These are phyloP conservation scores for Auriscalpium vulgare DNA, from an alignment of 768 basidiomycete genomes.

Conservation along the genomic window DNA sequence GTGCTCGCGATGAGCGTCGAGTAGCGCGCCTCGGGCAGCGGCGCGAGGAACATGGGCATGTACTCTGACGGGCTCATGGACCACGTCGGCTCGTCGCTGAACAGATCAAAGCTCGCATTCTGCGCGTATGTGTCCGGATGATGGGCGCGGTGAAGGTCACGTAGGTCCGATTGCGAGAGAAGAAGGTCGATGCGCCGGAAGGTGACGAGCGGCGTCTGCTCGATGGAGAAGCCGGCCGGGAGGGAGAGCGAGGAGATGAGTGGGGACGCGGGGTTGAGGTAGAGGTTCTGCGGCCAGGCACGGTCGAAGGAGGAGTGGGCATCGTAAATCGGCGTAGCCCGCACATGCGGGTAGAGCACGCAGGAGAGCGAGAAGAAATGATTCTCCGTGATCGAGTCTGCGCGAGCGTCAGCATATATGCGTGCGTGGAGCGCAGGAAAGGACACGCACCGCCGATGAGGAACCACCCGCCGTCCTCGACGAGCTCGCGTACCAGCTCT, in stretches of 20 bases:
- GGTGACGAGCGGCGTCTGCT: conserved; percentile 51
- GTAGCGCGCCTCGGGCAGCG: conserved; percentile 44
- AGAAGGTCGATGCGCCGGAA: conserved; percentile 63
- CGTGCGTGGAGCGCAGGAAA: background rate
- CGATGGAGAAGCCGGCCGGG: conserved; percentile 47
- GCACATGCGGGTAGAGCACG: conserved; percentile 56
- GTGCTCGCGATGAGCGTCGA: conserved; percentile 57
- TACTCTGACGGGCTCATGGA: conserved; percentile 45
- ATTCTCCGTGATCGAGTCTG: conserved; percentile 64
- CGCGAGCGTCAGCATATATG: background rate
- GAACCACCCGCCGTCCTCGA: conserved; percentile 66
- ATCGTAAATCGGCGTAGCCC: conserved; percentile 55
- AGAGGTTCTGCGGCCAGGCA: conserved; percentile 57
- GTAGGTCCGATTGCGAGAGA: conserved; percentile 39
- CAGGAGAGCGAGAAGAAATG: conserved; percentile 73
- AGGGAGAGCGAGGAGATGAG: conserved; percentile 34
- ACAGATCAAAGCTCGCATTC: conserved; percentile 28
- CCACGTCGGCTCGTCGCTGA: conserved; percentile 51
- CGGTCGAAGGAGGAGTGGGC: conserved; percentile 49
- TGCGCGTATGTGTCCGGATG: conserved; percentile 11
- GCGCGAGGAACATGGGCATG: conserved; percentile 38
- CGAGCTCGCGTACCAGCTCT: conserved; percentile 45
- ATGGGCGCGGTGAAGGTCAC: conserved; percentile 30
- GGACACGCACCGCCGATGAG: conserved; percentile 47
- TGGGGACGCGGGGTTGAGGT: conserved; percentile 49